phyloP scores from a whole-genome alignment of 306 rosid species.

The Dalbergia cultrata region DNA sequence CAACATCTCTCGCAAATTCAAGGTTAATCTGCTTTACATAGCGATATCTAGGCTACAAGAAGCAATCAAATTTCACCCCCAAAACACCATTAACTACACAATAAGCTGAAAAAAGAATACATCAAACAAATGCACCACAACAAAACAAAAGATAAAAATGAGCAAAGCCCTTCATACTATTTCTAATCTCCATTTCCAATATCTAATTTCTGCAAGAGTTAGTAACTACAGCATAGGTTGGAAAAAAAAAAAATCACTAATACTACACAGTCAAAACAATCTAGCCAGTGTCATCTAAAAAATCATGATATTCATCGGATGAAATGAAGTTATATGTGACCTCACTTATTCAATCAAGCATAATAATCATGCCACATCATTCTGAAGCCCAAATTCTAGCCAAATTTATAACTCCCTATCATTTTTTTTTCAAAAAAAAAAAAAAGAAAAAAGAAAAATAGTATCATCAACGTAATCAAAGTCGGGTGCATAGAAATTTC shows the following conservation, averaged over 20 bases:
- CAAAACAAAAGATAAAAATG: not conserved
- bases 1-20: constrained; percentile 81
- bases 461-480: not conserved
- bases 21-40: constrained; percentile 70
- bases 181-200: not conserved
- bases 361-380: too few species aligned
- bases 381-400: too few species aligned
- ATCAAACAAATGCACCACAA: constrained; percentile 16
- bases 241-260: not conserved
- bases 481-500: not conserved
- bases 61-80: constrained; percentile 39
- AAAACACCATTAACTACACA: constrained; percentile 38
- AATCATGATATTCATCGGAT: too few species aligned
- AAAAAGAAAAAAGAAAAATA: not conserved
- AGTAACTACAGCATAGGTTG: not conserved
- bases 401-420: too few species aligned
- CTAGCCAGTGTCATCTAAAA: too few species aligned
- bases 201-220: not conserved
- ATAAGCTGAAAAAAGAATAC: not conserved
- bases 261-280: too few species aligned
- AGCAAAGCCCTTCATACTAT: not conserved
- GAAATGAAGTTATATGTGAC: too few species aligned
- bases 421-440: not conserved
- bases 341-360: too few species aligned
- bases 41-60: constrained; percentile 70